phyloP scores from a whole-genome alignment of 2,329 filamentous ascomycete genomes.

The Penicillium sp. region DNA sequence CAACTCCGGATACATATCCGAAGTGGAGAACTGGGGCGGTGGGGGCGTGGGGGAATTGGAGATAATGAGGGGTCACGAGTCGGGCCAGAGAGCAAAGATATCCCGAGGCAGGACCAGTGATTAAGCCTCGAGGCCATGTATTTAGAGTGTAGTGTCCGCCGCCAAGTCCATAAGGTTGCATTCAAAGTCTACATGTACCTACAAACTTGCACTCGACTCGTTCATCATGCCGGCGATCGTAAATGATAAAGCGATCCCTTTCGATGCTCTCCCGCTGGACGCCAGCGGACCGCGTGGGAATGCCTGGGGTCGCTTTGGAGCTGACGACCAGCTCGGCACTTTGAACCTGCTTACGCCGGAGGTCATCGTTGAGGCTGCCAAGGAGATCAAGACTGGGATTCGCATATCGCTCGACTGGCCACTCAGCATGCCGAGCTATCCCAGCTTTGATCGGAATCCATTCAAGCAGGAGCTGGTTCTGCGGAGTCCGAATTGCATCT shows the following conservation, averaged over 20 bases:
- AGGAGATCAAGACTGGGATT: slow-evolving; percentile 44
- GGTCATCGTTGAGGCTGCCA: slow-evolving; percentile 45
- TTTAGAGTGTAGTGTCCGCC: neutral
- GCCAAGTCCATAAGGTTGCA: too few species aligned
- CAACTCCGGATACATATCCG: slow-evolving; percentile 14
- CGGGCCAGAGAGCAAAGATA: slow-evolving; percentile 10
- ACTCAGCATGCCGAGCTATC: slow-evolving; percentile 26
- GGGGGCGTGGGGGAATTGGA: neutral
- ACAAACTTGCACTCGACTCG: neutral
- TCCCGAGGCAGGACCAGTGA: slow-evolving; percentile 5
- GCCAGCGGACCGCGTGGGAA: slow-evolving; percentile 52
- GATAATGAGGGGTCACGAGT: neutral
- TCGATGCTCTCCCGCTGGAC: slow-evolving; percentile 25
- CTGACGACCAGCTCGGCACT: slow-evolving; percentile 54
- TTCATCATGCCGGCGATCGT: slow-evolving; percentile 4
- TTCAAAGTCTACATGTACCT: too few species aligned
- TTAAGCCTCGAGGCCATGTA: neutral
- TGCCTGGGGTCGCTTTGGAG: slow-evolving; percentile 59
- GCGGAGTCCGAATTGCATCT: slow-evolving; percentile 22
- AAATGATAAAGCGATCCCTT: slow-evolving; percentile 6
- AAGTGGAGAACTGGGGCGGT: slow-evolving; percentile 3
- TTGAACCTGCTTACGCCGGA: slow-evolving; percentile 56
- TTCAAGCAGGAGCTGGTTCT: slow-evolving; percentile 27
- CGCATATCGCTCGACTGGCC: slow-evolving; percentile 31
- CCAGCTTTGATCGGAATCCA: slow-evolving; percentile 27